phyloP scores from a whole-genome alignment of 805 yeast genomes.

The Candida awuae region DNA sequence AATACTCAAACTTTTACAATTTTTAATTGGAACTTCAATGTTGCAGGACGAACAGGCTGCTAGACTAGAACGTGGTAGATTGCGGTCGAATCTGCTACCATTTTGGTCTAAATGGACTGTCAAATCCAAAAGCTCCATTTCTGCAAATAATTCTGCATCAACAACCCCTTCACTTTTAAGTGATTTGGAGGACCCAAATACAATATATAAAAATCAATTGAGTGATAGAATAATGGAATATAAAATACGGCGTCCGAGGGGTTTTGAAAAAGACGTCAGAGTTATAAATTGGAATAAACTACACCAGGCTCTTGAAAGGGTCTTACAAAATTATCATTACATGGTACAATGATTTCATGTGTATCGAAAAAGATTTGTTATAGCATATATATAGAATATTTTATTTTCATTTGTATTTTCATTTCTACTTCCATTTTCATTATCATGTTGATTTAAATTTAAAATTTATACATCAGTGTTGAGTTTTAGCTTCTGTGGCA shows the following conservation, averaged over 20 bases:
- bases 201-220: too few relatives aligned
- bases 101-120: conserved; percentile 45
- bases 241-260: conserved; percentile 54
- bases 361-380: too few relatives aligned
- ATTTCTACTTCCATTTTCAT: too few relatives aligned
- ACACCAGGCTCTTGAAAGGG: conserved; percentile 53
- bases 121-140: conserved; percentile 8
- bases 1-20: conserved; percentile 56
- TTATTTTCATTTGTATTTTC: too few relatives aligned
- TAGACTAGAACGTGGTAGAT: conserved; percentile 58
- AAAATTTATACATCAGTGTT: too few relatives aligned
- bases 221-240: conserved; percentile 62
- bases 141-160: too few relatives aligned
- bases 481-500: too few relatives aligned
- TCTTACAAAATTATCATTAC: conserved; percentile 58
- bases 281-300: conserved; percentile 54
- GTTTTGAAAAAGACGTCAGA: conserved; percentile 61
- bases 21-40: conserved; percentile 44
- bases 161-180: too few relatives aligned
- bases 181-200: too few relatives aligned
- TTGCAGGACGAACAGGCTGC: conserved; percentile 39
- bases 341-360: too few relatives aligned
- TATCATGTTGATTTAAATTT: too few relatives aligned
- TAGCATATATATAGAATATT: too few relatives aligned
- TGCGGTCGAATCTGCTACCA: conserved; percentile 57